Conservation (phyloP, 164 flowering plant species). For the Piper betle region DNA sequence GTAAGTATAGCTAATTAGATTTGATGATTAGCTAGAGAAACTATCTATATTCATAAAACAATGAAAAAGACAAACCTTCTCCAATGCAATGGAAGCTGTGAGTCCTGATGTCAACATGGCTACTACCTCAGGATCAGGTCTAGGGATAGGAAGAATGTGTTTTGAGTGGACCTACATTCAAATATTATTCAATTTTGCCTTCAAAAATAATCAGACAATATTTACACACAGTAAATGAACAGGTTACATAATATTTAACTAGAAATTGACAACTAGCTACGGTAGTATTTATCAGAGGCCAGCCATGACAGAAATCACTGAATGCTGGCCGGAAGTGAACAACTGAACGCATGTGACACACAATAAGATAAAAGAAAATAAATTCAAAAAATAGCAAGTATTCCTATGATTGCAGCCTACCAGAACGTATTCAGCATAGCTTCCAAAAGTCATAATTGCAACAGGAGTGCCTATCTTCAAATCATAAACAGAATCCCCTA, state of each 20-base stretch:
- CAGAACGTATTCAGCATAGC: slow-evolving; percentile 73
- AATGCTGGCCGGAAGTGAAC: background rate
- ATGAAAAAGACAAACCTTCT: slow-evolving; percentile 42
- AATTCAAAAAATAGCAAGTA: background rate
- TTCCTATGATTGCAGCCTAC: slow-evolving; percentile 20
- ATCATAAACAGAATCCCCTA: slow-evolving; percentile 61
- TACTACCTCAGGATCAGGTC: slow-evolving; percentile 95
- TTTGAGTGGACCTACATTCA: slow-evolving; percentile 60
- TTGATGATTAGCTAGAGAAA: background rate
- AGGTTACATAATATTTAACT: background rate
- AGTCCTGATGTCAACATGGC: slow-evolving; percentile 99
- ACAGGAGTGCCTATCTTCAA: slow-evolving; percentile 76
- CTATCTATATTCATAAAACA: background rate
- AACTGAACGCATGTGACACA: background rate
- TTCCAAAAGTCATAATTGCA: slow-evolving; percentile 83
- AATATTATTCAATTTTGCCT: background rate
- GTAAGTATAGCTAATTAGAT: slow-evolving; percentile 1
- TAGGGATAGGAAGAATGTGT: slow-evolving; percentile 63
- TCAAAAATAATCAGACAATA: background rate
- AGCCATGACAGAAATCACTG: no score
- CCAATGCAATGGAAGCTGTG: slow-evolving; percentile 90
- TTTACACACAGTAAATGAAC: background rate
- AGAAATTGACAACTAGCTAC: background rate
- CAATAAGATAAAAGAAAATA: background rate
- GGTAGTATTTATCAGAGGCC: background rate